Conservation (phyloP, 495 filamentous ascomycete genomes). For the Penicillium angulare region DNA sequence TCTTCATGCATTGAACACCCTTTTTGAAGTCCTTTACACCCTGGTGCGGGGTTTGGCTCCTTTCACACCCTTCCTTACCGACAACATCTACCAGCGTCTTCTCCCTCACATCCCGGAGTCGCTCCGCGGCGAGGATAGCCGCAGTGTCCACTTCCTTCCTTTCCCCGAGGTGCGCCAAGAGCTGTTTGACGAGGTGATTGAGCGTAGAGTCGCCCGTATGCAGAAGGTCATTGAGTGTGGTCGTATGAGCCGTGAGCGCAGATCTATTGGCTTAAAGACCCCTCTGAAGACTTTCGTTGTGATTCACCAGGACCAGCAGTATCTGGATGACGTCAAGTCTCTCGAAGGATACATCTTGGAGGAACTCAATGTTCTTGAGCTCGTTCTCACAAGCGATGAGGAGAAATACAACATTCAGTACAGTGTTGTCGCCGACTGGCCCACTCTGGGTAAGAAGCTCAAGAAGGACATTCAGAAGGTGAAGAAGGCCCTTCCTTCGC, state of each 20-base stretch:
- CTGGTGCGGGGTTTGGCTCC: conserved; percentile 83
- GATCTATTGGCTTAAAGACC: conserved; percentile 81
- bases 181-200: conserved; percentile 82
- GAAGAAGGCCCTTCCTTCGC: conserved; percentile 79
- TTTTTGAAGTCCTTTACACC: conserved; percentile 96
- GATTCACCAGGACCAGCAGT: conserved; percentile 79
- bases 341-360: conserved; percentile 82
- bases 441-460: conserved; percentile 91
- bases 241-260: conserved; percentile 80
- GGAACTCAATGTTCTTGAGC: conserved; percentile 84
- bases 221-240: conserved; percentile 91
- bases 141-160: conserved; percentile 87
- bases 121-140: conserved; percentile 63
- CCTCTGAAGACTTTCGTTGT: conserved; percentile 88
- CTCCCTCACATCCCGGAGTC: conserved; percentile 71
- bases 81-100: conserved; percentile 89
- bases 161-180: conserved; percentile 88
- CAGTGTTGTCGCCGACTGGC: conserved; percentile 85
- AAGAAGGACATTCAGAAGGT: conserved; percentile 90
- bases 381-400: conserved; percentile 86
- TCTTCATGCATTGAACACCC: conserved; percentile 84
- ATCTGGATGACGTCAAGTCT: conserved; percentile 81
- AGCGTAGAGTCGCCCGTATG: conserved; percentile 86
- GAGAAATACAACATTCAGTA: conserved; percentile 89
- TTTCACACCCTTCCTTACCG: conserved; percentile 93